phyloP scores from a whole-genome alignment of 1,284 basidiomycete species.

The Crepidotus sp. region DNA sequence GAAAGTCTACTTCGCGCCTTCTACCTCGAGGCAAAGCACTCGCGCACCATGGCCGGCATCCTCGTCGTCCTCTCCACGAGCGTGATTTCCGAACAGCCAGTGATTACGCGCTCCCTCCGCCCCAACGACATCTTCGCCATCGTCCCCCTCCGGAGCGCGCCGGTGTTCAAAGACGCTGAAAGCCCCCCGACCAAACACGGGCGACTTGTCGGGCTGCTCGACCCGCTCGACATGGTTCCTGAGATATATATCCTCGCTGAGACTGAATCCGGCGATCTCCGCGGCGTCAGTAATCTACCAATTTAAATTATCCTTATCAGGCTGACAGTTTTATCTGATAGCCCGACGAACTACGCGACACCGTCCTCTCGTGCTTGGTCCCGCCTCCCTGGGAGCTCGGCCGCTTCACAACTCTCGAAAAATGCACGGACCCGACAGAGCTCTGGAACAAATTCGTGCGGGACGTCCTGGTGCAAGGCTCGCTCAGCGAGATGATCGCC shows the following conservation, averaged over 20 bases:
- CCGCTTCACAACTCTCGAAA: conserved; percentile 19
- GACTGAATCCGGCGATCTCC: conserved; percentile 4
- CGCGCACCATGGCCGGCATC: conserved; percentile 19
- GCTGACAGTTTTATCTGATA: conserved; percentile 15
- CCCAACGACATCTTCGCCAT: conserved; percentile 25
- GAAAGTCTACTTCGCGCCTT: conserved; percentile 35
- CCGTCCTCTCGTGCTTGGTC: conserved; percentile 25
- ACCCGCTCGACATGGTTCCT: conserved; percentile 42
- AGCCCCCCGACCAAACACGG: conserved; percentile 24
- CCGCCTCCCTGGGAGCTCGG: conserved; percentile 31
- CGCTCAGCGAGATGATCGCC: conserved; percentile 30
- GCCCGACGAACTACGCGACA: conserved; percentile 18
- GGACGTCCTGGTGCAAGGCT: conserved; percentile 29
- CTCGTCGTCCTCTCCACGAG: conserved; percentile 24
- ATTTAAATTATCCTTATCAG: too few relatives aligned
- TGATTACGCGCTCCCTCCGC: conserved; percentile 20
- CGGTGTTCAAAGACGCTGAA: conserved; percentile 29
- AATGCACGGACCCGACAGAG: conserved; percentile 27
- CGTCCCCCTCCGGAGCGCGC: conserved; percentile 24
- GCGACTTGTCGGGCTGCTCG: conserved; percentile 31
- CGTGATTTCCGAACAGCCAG: conserved; percentile 19
- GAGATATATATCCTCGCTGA: conserved; percentile 28
- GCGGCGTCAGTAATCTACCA: conserved; percentile 12
- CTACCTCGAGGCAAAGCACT: conserved; percentile 22
- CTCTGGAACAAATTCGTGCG: conserved; percentile 39